phyloP scores from a whole-genome alignment of 306 rosid species.

The Morella rubra region DNA sequence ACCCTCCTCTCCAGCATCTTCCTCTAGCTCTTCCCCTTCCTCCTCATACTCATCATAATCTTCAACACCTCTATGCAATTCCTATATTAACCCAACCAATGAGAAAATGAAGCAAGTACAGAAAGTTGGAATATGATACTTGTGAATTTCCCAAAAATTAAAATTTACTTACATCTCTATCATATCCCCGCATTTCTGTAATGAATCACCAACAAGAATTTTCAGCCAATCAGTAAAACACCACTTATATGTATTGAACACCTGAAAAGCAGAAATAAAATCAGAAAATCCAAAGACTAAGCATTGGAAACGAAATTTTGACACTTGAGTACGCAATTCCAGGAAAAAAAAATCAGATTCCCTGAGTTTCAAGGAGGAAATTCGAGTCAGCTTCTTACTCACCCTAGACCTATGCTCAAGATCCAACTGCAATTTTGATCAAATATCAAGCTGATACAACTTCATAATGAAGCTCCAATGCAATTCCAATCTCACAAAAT shows the following conservation, averaged over 20 bases:
- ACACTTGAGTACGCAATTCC: background rate
- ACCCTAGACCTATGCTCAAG: background rate
- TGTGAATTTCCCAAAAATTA: slow-evolving; percentile 1
- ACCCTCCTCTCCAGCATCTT: slow-evolving; percentile 38
- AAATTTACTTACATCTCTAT: slow-evolving; percentile 48
- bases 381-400: background rate
- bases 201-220: slow-evolving; percentile 3
- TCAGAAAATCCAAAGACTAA: background rate
- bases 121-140: background rate
- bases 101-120: background rate
- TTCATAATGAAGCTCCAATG: background rate
- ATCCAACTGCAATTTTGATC: background rate
- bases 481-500: no score
- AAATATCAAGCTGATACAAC: background rate
- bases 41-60: slow-evolving; percentile 60
- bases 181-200: slow-evolving; percentile 61
- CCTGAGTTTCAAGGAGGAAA: background rate
- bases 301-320: no score
- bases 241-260: slow-evolving; percentile 16
- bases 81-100: slow-evolving; percentile 31
- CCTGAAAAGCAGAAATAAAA: slow-evolving; percentile 12
- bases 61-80: slow-evolving; percentile 24
- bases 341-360: background rate
- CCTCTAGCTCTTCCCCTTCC: slow-evolving; percentile 44
- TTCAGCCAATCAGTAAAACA: slow-evolving; percentile 16